Conservation (phyloP, 768 basidiomycete species). For the Zangia roseola region DNA sequence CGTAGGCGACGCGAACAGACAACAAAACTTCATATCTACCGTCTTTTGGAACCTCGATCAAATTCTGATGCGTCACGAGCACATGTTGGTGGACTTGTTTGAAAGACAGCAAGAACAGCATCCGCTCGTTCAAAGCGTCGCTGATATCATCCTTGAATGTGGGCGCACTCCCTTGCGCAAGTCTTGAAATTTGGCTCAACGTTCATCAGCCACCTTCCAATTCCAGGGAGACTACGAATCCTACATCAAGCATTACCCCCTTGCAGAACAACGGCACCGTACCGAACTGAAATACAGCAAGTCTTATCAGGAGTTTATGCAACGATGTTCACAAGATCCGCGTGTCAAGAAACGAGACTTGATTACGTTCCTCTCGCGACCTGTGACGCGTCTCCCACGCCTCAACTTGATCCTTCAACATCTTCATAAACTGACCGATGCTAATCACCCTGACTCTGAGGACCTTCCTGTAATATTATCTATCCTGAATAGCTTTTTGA, state of each 20-base stretch:
- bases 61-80: constrained; percentile 65
- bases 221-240: constrained; percentile 71
- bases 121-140: constrained; percentile 76
- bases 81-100: constrained; percentile 71
- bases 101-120: constrained; percentile 81
- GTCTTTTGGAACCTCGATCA: constrained; percentile 83
- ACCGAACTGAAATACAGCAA: constrained; percentile 70
- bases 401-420: constrained; percentile 73
- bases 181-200: constrained; percentile 16
- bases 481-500: constrained; percentile 70
- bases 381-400: constrained; percentile 85
- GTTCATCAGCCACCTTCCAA: constrained; percentile 29
- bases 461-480: constrained; percentile 69
- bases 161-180: constrained; percentile 22
- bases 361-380: constrained; percentile 79
- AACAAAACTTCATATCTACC: constrained; percentile 68
- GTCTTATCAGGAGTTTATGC: constrained; percentile 65
- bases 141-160: constrained; percentile 86
- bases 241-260: constrained; percentile 87
- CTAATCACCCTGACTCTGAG: constrained; percentile 77
- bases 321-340: constrained; percentile 59
- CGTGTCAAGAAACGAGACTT: constrained; percentile 74
- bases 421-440: constrained; percentile 63
- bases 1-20: constrained; percentile 47
- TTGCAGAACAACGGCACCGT: constrained; percentile 80